A percentile compares a stretch with the other conserved stretches of the same genome.
Evolutionary conservation across 345 rosid genomes (phyloP).

Genomic region (Conringia planisiliqua): DNA sequence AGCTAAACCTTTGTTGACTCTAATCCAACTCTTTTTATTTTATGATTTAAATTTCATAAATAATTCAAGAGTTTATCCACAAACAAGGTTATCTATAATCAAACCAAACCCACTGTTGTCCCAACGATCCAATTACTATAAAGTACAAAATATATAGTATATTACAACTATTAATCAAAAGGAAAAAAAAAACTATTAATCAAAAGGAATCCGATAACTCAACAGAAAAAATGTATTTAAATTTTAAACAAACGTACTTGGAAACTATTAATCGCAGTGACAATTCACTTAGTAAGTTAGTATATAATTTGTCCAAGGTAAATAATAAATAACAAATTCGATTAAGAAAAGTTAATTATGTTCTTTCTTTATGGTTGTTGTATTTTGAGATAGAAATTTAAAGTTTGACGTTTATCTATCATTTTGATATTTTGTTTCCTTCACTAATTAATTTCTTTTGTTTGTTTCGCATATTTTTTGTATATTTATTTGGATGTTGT

Average conservation of each 20-base stretch:
- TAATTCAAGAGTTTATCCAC: slow-evolving; percentile 23
- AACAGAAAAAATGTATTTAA: neutral
- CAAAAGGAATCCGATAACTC: neutral
- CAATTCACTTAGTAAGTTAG: too few species aligned
- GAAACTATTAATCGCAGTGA: neutral
- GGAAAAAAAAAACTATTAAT: neutral
- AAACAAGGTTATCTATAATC: neutral
- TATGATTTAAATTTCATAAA: neutral
- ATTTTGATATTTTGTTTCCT: too few species aligned
- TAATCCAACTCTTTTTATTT: neutral
- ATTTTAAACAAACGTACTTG: neutral
- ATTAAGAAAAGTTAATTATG: too few species aligned
- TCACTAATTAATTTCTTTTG: too few species aligned
- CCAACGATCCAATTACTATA: neutral
- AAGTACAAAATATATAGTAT: neutral
- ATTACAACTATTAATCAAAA: neutral
- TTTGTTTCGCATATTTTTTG: neutral
- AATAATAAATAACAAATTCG: too few species aligned
- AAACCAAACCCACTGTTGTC: neutral
- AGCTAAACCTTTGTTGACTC: slow-evolving; percentile 32
- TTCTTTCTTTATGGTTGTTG: too few species aligned
- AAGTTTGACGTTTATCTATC: too few species aligned
- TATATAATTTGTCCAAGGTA: too few species aligned
- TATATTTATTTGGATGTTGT: neutral
- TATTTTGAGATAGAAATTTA: too few species aligned